Conservation (phyloP, 2,329 filamentous ascomycete genomes). For the Emmonsiellopsis sp. region DNA sequence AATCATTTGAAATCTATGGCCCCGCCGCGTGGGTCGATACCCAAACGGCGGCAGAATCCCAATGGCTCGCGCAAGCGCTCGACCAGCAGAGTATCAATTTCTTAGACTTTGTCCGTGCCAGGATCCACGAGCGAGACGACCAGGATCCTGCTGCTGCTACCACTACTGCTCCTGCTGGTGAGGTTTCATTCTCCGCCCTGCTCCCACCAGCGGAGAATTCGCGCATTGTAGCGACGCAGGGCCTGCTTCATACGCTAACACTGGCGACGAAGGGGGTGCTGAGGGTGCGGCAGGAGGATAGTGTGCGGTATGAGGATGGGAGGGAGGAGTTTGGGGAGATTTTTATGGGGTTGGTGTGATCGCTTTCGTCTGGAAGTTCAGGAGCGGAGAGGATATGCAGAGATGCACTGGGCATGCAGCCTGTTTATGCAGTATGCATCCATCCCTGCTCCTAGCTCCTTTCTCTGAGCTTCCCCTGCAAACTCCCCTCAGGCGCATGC, state of each 20-base stretch:
- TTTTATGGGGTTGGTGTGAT: constrained; percentile 1
- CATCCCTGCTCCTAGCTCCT: no score
- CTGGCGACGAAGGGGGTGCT: constrained; percentile 60
- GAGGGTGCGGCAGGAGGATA: constrained; percentile 50
- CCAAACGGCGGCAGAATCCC: constrained; percentile 38
- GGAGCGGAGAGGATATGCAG: no score
- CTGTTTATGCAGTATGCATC: no score
- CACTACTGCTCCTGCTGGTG: not conserved
- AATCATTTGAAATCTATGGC: constrained; percentile 39
- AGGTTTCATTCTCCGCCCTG: constrained; percentile 59
- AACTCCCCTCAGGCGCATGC: no score
- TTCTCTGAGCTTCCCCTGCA: no score
- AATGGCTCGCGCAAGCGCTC: constrained; percentile 44
- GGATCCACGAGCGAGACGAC: constrained; percentile 33
- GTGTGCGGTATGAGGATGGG: constrained; percentile 1
- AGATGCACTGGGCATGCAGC: no score
- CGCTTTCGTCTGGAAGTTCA: not conserved
- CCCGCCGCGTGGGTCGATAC: constrained; percentile 40
- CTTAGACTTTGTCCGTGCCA: constrained; percentile 47
- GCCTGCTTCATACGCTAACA: constrained; percentile 63
- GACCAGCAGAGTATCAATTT: constrained; percentile 56
- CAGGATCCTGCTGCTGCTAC: constrained; percentile 6
- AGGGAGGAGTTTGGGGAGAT: constrained; percentile 4
- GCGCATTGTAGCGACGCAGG: constrained; percentile 60
- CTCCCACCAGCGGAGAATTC: constrained; percentile 50